Conservation (phyloP, 345 rosid species). For the Heritiera littoralis region DNA sequence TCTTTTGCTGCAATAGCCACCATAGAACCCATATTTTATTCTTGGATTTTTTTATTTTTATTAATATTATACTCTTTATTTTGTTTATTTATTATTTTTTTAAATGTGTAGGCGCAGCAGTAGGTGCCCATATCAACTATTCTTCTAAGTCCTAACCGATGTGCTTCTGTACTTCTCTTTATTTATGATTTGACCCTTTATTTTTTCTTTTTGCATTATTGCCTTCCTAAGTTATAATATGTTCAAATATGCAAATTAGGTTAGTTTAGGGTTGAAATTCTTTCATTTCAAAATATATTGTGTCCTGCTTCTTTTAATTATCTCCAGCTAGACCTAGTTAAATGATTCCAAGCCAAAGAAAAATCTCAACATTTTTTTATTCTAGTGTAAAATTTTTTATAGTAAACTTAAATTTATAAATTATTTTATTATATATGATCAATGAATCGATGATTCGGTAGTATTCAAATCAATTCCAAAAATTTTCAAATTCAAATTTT, state of each 20-base stretch:
- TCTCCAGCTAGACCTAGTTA: background rate
- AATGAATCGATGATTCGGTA: too few relatives aligned
- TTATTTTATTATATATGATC: background rate
- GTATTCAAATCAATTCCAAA: too few relatives aligned
- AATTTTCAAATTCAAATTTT: too few relatives aligned
- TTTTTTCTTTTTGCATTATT: background rate
- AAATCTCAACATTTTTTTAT: background rate
- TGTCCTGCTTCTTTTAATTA: background rate
- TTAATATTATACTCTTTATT: background rate
- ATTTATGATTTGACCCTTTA: background rate
- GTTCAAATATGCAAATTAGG: background rate
- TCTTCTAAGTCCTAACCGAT: background rate
- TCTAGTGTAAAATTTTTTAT: background rate
- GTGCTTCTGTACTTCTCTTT: slow-evolving; percentile 10
- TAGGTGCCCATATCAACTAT: slow-evolving; percentile 46
- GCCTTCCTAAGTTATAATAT: background rate
- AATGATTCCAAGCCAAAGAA: background rate
- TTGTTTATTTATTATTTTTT: slow-evolving; percentile 18
- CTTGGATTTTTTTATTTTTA: slow-evolving; percentile 18
- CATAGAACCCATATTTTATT: slow-evolving; percentile 44
- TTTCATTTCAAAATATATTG: background rate
- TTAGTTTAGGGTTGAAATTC: background rate
- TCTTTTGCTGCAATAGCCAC: slow-evolving; percentile 56
- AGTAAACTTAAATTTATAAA: background rate
- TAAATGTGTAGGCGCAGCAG: slow-evolving; percentile 34